Conservation (phyloP, 2,329 filamentous ascomycete genomes). For the Gaeumannomyces sp. region DNA sequence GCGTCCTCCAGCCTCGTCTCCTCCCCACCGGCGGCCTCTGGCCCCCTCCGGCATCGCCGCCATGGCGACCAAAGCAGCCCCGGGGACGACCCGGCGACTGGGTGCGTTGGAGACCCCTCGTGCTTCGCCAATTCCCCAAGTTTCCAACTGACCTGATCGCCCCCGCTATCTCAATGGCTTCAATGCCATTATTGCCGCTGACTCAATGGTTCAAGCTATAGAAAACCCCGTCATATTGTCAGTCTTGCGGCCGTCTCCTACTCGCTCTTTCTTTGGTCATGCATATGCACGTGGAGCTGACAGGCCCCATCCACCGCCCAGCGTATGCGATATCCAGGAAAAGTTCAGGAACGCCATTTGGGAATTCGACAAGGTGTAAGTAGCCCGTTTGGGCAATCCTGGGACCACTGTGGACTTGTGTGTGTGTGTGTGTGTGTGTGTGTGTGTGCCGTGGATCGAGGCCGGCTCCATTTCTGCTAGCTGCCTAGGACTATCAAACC, state of each 20-base stretch:
- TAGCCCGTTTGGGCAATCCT: not conserved
- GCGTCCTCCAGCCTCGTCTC: too few species aligned
- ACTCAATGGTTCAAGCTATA: not conserved
- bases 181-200: too few species aligned
- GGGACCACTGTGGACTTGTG: too few species aligned
- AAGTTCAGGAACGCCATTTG: slow-evolving; percentile 80
- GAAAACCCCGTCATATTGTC: slow-evolving; percentile 42
- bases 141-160: too few species aligned
- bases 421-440: too few species aligned
- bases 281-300: not conserved
- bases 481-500: not conserved
- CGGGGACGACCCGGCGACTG: not conserved
- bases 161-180: too few species aligned
- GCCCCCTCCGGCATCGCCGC: not conserved
- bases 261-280: not conserved
- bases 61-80: not conserved
- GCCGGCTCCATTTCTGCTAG: slow-evolving; percentile 10
- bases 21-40: not conserved
- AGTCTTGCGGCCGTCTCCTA: slow-evolving; percentile 19
- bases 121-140: too few species aligned
- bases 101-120: not conserved
- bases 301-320: slow-evolving; percentile 28
- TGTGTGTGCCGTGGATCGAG: too few species aligned
- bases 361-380: slow-evolving; percentile 76
- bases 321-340: slow-evolving; percentile 91